Conservation (phyloP, 2,329 filamentous ascomycete genomes). For the Pseudopyricularia cyperi region DNA sequence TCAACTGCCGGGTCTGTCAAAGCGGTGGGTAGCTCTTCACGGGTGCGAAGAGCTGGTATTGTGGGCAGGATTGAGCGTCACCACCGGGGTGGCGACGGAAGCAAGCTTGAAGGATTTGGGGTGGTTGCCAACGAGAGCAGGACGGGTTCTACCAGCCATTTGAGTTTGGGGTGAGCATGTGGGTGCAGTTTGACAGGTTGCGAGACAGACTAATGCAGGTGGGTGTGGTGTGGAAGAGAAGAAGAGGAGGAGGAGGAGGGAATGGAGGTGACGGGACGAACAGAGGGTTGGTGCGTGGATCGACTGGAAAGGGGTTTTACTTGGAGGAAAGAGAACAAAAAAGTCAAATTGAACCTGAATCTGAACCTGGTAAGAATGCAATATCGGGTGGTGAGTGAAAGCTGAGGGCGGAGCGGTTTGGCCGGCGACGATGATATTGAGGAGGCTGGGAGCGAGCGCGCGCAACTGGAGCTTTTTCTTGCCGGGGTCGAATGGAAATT, state of each 20-base stretch:
- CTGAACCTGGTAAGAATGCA: too few species aligned
- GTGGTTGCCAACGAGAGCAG: background rate
- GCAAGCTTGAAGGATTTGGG: background rate
- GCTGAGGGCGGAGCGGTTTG: background rate
- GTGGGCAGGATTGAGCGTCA: constrained; percentile 33
- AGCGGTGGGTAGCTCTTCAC: constrained; percentile 25
- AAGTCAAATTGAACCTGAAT: background rate
- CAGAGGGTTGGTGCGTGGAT: background rate
- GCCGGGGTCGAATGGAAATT: background rate
- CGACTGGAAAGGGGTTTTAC: background rate
- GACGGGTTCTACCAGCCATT: background rate
- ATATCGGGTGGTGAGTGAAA: background rate
- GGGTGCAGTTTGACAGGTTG: background rate
- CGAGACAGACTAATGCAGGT: background rate
- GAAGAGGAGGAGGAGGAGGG: background rate
- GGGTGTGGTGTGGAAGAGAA: background rate
- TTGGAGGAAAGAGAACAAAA: background rate
- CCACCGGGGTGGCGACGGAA: constrained; percentile 14
- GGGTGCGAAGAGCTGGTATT: constrained; percentile 19
- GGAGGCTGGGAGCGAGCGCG: background rate
- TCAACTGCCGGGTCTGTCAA: constrained; percentile 28
- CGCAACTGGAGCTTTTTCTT: too few species aligned
- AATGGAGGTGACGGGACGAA: too few species aligned
- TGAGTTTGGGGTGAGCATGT: background rate
- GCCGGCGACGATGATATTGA: background rate